Evolutionary conservation across 1,139 yeast genomes (phyloP), one percentile per base, ranked within the genome.

Genomic region (Pichia sp.): DNA sequence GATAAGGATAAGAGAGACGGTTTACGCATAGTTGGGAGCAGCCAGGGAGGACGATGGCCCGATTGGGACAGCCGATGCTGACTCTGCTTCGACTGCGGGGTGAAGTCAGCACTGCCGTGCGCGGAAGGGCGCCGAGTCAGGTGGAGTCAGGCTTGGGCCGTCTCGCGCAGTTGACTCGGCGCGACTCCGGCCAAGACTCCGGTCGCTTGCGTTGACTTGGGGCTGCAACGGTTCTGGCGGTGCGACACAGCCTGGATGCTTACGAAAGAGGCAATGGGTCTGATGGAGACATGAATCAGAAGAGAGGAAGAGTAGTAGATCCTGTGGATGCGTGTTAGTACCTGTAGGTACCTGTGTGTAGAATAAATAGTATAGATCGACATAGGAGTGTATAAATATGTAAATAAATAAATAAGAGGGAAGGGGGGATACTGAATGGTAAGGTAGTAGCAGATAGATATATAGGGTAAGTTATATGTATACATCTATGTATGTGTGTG

Each of bases 91-190:
- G 3, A 2, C 30, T 8, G 9, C 12, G 27, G 49, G 41, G 9
- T 8, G 5, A 10, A 34, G 49, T 46, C 41, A 46, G n/a, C 9
- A 33, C 41, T 17, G 49, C 49, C 49, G 49, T 8, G 41, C 41
- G 41, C 41, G 49, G 7, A 36, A 36, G 3, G 4, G 40, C 40
- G 40, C 10, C 40, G 10, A 20, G 24, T 20, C 24, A 20, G 24
- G 24, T 20, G 24, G 24, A 20, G 24, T 20, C 24, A 20, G 24
- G 24, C 24, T 20, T 20, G 24, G 24, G 7, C 16, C 4, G 34
- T 31, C 34, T 12, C 12, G 34, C 34, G 12, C 12, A 8, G 34
- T 12, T 31, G 34, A 31, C 34, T 31, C 34, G 34, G 10, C 16
- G 16, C 16, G 40, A 36, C 40, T 36, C 16, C 16, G 40, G 6